Conservation (phyloP, 768 basidiomycete species). For the Pleurotus giganteus region DNA sequence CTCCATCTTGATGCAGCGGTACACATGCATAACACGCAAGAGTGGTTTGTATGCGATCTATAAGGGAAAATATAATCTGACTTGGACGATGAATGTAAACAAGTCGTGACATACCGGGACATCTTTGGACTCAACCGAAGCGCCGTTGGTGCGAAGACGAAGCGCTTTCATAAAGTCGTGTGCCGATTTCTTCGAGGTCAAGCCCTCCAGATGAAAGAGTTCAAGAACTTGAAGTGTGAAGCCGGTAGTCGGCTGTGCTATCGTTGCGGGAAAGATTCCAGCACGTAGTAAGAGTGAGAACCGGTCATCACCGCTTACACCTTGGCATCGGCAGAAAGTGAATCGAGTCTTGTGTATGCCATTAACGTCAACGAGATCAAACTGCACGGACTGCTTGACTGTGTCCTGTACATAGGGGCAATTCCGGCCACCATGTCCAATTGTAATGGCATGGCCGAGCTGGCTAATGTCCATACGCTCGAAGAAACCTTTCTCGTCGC, state of each 20-base stretch:
- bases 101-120: conserved; percentile 18
- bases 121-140: conserved; percentile 16
- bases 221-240: conserved; percentile 17
- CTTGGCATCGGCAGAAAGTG: neutral
- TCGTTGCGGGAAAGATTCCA: conserved; percentile 16
- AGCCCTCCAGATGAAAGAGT: conserved; percentile 25
- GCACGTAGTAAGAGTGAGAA: neutral
- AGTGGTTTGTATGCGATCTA: conserved; percentile 24
- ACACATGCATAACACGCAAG: conserved; percentile 19
- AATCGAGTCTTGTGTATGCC: neutral
- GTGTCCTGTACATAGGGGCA: neutral
- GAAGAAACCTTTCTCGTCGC: neutral
- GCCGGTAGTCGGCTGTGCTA: conserved; percentile 12
- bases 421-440: neutral
- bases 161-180: conserved; percentile 27
- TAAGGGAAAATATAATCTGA: neutral
- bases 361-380: neutral
- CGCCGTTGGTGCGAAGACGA: conserved; percentile 18
- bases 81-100: neutral
- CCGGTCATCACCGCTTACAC: neutral
- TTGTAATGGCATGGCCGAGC: neutral
- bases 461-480: neutral
- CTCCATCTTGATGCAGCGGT: conserved; percentile 16
- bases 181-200: conserved; percentile 27
- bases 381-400: neutral